phyloP scores from a whole-genome alignment of 192 early-diverging fungal species.

The Chytriomyces confervae region DNA sequence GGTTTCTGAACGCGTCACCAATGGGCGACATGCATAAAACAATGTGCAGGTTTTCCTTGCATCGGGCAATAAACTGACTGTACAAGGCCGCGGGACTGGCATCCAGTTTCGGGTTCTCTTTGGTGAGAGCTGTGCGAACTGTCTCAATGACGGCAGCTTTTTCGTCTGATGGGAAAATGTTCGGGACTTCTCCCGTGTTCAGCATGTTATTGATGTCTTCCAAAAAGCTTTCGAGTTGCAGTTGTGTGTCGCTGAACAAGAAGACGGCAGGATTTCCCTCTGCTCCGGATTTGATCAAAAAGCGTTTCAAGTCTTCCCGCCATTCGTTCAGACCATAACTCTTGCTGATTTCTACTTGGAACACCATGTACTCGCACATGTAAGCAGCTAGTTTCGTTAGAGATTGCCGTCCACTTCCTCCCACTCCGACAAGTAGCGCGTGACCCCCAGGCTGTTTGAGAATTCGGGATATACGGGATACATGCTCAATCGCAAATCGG shows the following conservation, averaged over 20 bases:
- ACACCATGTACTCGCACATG: conserved; percentile 62
- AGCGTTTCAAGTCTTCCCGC: conserved; percentile 64
- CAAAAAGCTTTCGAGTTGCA: conserved; percentile 61
- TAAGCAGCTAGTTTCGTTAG: conserved; percentile 61
- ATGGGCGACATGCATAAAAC: conserved; percentile 68
- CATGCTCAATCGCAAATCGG: conserved; percentile 65
- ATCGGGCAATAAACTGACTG: conserved; percentile 60
- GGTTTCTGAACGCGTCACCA: conserved; percentile 64
- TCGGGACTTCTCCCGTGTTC: conserved; percentile 68
- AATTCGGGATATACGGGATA: conserved; percentile 63
- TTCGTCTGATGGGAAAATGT: conserved; percentile 64
- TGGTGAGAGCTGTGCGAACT: conserved; percentile 54
- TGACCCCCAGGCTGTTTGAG: conserved; percentile 65
- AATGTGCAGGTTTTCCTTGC: conserved; percentile 67
- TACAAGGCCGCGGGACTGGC: conserved; percentile 59
- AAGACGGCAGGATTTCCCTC: conserved; percentile 62
- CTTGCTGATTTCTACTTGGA: conserved; percentile 68
- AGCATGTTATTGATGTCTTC: conserved; percentile 72
- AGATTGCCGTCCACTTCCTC: conserved; percentile 62
- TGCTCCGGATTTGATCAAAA: conserved; percentile 59
- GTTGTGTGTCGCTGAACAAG: conserved; percentile 65
- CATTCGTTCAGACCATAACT: conserved; percentile 64
- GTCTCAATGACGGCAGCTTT: conserved; percentile 62
- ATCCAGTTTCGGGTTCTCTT: conserved; percentile 62
- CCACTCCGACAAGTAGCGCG: conserved; percentile 63